These are phyloP conservation scores for Naematelia encephala DNA, from an alignment of 768 basidiomycete species.

Conservation along the genomic window DNA sequence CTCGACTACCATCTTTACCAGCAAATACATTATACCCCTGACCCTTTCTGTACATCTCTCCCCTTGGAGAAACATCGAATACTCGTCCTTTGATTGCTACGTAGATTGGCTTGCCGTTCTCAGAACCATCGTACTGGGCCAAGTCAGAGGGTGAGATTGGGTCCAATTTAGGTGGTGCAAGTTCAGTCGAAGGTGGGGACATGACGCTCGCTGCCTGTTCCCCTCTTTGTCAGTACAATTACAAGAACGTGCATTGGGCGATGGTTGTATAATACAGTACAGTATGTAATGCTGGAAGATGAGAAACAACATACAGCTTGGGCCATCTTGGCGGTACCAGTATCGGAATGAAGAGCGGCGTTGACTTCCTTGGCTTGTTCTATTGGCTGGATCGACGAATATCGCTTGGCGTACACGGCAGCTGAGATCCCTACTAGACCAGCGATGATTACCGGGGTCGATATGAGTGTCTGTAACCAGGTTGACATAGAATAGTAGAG, in stretches of 20 bases:
- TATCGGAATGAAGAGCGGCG: constrained; percentile 11
- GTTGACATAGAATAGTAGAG: constrained; percentile 6
- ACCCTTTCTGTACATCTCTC: constrained; percentile 83
- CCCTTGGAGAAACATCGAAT: constrained; percentile 82
- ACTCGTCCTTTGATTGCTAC: constrained; percentile 92
- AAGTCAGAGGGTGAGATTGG: constrained; percentile 70
- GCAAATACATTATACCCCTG: constrained; percentile 67
- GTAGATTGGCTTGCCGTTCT: constrained; percentile 68
- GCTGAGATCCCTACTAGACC: constrained; percentile 32
- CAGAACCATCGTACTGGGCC: constrained; percentile 67
- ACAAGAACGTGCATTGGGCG: neutral
- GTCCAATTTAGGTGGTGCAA: constrained; percentile 54
- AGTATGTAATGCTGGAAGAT: neutral
- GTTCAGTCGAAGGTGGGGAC: constrained; percentile 38
- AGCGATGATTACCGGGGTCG: constrained; percentile 33
- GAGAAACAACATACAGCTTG: constrained; percentile 24
- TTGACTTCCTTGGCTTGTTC: constrained; percentile 28
- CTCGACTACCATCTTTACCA: constrained; percentile 87
- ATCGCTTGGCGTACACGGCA: constrained; percentile 15
- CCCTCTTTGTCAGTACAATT: no score
- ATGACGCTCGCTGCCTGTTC: constrained; percentile 42
- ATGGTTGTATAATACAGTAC: neutral
- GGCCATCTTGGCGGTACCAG: constrained; percentile 27
- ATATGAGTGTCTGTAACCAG: constrained; percentile 37
- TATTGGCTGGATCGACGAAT: constrained; percentile 12